Conservation (phyloP, 179 eudicot genomes). For the Amaranthus tricolor region DNA sequence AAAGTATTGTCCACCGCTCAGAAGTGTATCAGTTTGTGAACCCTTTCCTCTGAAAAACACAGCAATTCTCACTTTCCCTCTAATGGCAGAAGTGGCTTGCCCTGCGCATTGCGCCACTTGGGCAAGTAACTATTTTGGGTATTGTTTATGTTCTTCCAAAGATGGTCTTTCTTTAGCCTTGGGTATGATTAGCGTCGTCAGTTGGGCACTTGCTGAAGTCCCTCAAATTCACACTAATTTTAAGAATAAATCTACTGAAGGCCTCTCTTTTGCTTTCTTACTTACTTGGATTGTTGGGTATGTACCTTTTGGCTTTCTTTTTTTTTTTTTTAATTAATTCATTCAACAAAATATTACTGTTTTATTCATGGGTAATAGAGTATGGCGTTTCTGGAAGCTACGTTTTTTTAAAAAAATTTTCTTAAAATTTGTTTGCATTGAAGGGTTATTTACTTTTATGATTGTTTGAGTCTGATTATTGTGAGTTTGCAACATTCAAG, state of each 20-base stretch:
- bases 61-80: too few species aligned
- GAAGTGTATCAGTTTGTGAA: too few species aligned
- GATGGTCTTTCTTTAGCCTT: constrained; percentile 42
- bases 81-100: constrained; percentile 14
- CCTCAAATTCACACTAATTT: constrained; percentile 67
- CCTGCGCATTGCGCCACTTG: constrained; percentile 38
- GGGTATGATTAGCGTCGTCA: constrained; percentile 53
- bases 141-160: constrained; percentile 36
- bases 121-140: constrained; percentile 33
- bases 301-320: too few species aligned
- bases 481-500: too few species aligned
- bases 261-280: constrained; percentile 62
- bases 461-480: not conserved
- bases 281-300: constrained; percentile 76
- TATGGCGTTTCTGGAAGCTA: too few species aligned
- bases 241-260: constrained; percentile 51
- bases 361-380: too few species aligned
- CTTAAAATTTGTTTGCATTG: too few species aligned
- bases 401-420: too few species aligned
- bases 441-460: too few species aligned
- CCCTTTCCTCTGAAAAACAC: too few species aligned
- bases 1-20: too few species aligned
- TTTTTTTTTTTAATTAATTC: too few species aligned
- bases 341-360: not conserved
- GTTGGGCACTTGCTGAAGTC: constrained; percentile 70